Evolutionary conservation across 1,284 basidiomycete genomes (phyloP).

Genomic region (Leccinum subrobustum): DNA sequence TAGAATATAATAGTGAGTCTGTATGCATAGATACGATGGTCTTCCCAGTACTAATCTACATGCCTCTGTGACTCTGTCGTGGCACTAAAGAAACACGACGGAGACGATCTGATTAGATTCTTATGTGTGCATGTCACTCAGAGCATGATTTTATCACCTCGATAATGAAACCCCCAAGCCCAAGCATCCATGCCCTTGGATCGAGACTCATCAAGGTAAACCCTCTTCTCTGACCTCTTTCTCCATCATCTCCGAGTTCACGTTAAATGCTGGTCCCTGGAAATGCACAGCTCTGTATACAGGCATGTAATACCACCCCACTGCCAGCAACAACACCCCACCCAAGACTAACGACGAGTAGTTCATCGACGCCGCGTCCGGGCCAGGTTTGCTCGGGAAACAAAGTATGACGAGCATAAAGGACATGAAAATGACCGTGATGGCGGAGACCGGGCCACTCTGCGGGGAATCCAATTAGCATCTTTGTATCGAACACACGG

Average conservation of each 20-base stretch:
- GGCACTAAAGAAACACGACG: neutral
- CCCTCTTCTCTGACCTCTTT: neutral
- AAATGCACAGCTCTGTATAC: slow-evolving; percentile 30
- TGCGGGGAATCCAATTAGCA: slow-evolving; percentile 2
- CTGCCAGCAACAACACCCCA: slow-evolving; percentile 21
- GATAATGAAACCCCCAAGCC: neutral
- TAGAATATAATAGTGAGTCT: neutral
- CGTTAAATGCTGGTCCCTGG: slow-evolving; percentile 17
- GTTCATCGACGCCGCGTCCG: slow-evolving; percentile 26
- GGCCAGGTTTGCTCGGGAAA: slow-evolving; percentile 24
- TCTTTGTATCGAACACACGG: neutral
- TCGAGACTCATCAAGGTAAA: neutral
- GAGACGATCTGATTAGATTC: neutral
- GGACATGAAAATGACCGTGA: slow-evolving; percentile 30
- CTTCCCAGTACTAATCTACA: neutral
- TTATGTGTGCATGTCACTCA: neutral
- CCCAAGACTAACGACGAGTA: slow-evolving; percentile 32
- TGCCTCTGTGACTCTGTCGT: neutral
- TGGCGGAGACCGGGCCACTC: slow-evolving; percentile 26
- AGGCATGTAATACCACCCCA: slow-evolving; percentile 31
- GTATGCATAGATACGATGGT: neutral
- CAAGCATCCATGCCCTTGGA: neutral
- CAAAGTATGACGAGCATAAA: slow-evolving; percentile 31
- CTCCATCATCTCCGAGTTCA: neutral
- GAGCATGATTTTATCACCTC: neutral